A percentile compares a stretch with the other conserved stretches of the same genome.
phyloP scores from a whole-genome alignment of 805 yeast genomes.

The Kuraishia piskuri region DNA sequence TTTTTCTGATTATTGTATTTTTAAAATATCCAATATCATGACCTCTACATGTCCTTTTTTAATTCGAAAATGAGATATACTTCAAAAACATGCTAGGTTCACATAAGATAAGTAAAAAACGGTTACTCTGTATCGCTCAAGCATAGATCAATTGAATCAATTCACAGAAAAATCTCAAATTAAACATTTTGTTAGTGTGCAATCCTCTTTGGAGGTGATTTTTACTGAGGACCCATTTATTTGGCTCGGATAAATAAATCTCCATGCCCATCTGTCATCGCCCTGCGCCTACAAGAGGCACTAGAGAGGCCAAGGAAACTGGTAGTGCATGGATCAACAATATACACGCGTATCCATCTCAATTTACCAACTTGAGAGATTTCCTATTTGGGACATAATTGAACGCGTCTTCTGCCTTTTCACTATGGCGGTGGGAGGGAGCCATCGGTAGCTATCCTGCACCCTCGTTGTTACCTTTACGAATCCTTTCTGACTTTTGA shows the following conservation, averaged over 20 bases:
- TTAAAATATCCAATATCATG: no score
- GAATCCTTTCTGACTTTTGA: not conserved
- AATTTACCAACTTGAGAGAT: not conserved
- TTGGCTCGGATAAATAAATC: not conserved
- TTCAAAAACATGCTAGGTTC: no score
- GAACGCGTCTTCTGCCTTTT: not conserved
- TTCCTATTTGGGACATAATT: not conserved
- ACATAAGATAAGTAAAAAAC: no score
- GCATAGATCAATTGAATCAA: no score
- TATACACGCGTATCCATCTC: not conserved
- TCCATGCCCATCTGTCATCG: not conserved
- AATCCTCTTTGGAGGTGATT: no score
- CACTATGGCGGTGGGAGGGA: not conserved
- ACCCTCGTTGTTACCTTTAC: not conserved
- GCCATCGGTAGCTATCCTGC: not conserved
- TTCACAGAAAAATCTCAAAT: no score
- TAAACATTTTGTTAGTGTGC: no score
- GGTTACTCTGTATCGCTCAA: no score
- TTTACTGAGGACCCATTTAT: not conserved
- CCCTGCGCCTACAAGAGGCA: not conserved
- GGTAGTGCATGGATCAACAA: not conserved
- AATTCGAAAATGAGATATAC: no score
- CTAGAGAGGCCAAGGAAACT: no score
- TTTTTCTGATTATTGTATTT: no score
- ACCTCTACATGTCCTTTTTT: no score